These are phyloP conservation scores for Teratosphaeria destructans DNA, from an alignment of 2,329 filamentous ascomycete species.

Conservation along the genomic window DNA sequence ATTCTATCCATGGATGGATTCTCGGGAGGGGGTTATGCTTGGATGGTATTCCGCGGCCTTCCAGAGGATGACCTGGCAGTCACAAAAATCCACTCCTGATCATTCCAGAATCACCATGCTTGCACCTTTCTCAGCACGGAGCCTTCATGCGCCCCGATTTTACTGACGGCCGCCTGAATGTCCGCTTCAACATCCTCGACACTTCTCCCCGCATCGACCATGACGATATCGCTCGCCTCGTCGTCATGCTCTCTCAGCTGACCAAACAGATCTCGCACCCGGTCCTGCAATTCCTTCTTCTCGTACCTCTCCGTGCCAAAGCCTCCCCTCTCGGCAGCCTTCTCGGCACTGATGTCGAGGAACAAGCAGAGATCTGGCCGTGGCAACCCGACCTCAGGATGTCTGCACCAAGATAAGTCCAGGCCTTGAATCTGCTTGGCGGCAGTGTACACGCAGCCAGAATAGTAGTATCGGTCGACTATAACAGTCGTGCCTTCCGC, in stretches of 20 bases:
- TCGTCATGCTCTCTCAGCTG: slow-evolving; percentile 34
- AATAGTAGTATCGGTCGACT: slow-evolving; percentile 91
- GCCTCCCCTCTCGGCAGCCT: slow-evolving; percentile 66
- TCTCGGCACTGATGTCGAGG: slow-evolving; percentile 65
- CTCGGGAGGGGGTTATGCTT: background rate
- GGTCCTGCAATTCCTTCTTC: slow-evolving; percentile 67
- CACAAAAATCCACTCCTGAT: background rate
- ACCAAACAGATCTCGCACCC: slow-evolving; percentile 65
- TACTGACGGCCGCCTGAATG: slow-evolving; percentile 9
- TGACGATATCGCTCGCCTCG: slow-evolving; percentile 42
- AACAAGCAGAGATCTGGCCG: slow-evolving; percentile 82
- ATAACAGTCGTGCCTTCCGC: slow-evolving; percentile 62
- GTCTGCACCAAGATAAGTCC: slow-evolving; percentile 66
- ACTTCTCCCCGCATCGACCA: slow-evolving; percentile 44
- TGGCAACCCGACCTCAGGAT: slow-evolving; percentile 76
- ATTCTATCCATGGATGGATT: background rate
- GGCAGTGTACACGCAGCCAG: slow-evolving; percentile 83
- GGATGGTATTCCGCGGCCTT: background rate
- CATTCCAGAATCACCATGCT: background rate
- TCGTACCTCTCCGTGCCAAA: slow-evolving; percentile 89
- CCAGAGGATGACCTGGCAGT: background rate
- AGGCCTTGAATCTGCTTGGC: slow-evolving; percentile 69
- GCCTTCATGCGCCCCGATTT: background rate
- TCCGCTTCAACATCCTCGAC: slow-evolving; percentile 40
- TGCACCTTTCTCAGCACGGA: slow-evolving; percentile 1